phyloP scores from a whole-genome alignment of 2,329 filamentous ascomycete species.

The Hymenoscyphus salicellus region DNA sequence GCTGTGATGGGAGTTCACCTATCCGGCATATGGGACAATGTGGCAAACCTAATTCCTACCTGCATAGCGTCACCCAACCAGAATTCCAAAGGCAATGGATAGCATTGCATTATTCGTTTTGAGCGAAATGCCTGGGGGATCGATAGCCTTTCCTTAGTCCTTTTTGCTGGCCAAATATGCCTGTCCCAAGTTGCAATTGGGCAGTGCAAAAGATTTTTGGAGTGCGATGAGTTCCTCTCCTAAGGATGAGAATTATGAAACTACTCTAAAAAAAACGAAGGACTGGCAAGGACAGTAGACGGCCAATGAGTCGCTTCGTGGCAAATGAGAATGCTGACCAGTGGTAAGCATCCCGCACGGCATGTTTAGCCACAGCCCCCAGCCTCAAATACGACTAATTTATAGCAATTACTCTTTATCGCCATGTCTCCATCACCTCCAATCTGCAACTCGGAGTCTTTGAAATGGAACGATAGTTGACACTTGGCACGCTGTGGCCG shows the following conservation, averaged over 20 bases:
- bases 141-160: neutral
- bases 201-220: neutral
- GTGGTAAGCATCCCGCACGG: neutral
- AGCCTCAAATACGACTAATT: constrained; percentile 9
- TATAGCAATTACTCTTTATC: neutral
- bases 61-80: constrained; percentile 4
- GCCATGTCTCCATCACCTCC: neutral
- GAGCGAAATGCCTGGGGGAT: constrained; percentile 5
- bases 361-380: constrained; percentile 9
- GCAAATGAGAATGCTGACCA: constrained; percentile 10
- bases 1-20: neutral
- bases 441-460: neutral
- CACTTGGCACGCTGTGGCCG: neutral
- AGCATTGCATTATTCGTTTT: neutral
- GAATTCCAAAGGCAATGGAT: neutral
- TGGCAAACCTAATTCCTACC: neutral
- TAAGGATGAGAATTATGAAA: neutral
- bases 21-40: neutral
- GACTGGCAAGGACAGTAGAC: neutral
- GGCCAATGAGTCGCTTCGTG: neutral
- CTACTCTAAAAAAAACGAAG: neutral
- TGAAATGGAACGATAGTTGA: neutral
- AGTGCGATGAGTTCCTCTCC: constrained; percentile 4
- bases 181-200: constrained; percentile 5
- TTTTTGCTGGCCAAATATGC: neutral